phyloP scores from a whole-genome alignment of 1,284 basidiomycete species.

The Puccinia polysora region DNA sequence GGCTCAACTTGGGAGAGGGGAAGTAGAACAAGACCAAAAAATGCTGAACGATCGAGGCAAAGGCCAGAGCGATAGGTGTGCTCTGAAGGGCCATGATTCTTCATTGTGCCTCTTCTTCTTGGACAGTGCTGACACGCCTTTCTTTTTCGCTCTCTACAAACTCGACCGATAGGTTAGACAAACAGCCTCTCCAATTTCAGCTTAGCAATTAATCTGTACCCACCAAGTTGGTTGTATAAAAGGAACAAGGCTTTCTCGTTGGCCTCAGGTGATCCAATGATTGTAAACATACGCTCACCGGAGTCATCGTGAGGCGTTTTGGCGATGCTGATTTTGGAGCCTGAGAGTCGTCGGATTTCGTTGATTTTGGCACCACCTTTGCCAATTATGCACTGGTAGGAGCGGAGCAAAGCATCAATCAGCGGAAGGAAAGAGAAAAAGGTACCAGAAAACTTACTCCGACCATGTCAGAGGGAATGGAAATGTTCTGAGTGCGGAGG shows the following conservation, averaged over 20 bases:
- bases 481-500: conserved; percentile 95
- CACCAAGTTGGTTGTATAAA: conserved; percentile 73
- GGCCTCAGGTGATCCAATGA: conserved; percentile 62
- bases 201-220: neutral
- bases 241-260: conserved; percentile 89
- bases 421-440: neutral
- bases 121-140: conserved; percentile 63
- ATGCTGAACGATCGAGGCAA: too few relatives aligned
- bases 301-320: conserved; percentile 98
- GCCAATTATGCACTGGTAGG: conserved; percentile 60
- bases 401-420: conserved; percentile 28
- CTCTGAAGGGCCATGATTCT: neutral
- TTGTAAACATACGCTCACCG: conserved; percentile 98
- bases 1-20: too few relatives aligned
- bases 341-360: conserved; percentile 92
- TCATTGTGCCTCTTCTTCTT: conserved; percentile 40
- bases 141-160: conserved; percentile 80
- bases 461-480: conserved; percentile 98
- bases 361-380: conserved; percentile 97
- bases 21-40: too few relatives aligned
- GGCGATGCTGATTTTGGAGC: conserved; percentile 94
- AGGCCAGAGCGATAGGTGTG: too few relatives aligned
- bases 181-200: neutral
- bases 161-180: neutral
- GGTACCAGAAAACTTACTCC: conserved; percentile 56